A percentile compares a stretch with the other conserved stretches of the same genome.
Evolutionary conservation across 2,329 filamentous ascomycete genomes (phyloP).

Genomic region (Exophiala sp.): DNA sequence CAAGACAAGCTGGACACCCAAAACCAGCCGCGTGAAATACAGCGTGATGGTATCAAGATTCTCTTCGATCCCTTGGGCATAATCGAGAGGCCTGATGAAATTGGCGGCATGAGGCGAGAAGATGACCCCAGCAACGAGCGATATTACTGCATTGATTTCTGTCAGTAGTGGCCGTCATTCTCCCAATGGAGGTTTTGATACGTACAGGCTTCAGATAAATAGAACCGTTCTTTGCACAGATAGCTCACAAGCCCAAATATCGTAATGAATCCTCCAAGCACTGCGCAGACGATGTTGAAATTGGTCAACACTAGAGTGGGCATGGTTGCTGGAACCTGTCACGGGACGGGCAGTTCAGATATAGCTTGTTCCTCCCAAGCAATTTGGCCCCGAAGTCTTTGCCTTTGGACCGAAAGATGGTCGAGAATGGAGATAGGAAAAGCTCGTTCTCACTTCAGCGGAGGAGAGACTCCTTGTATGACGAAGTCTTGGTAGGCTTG

Average conservation of each 20-base stretch:
- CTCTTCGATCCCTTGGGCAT: conserved; percentile 57
- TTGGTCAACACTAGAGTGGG: conserved; percentile 64
- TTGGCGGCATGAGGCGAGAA: conserved; percentile 77
- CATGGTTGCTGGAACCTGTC: conserved; percentile 42
- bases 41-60: conserved; percentile 71
- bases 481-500: too few species aligned
- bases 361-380: not conserved
- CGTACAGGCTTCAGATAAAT: conserved; percentile 84
- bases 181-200: conserved; percentile 27
- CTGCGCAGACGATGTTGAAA: conserved; percentile 80
- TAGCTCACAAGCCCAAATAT: conserved; percentile 89
- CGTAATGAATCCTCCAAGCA: conserved; percentile 81
- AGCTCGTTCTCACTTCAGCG: too few species aligned
- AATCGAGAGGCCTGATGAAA: conserved; percentile 70
- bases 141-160: conserved; percentile 62
- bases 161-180: conserved; percentile 14
- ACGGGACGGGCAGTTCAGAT: not conserved
- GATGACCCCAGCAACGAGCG: conserved; percentile 70
- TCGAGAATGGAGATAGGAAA: too few species aligned
- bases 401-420: too few species aligned
- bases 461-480: too few species aligned
- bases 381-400: not conserved
- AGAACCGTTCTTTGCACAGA: conserved; percentile 82
- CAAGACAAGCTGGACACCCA: conserved; percentile 85
- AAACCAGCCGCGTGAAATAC: conserved; percentile 79